Evolutionary conservation across 2,329 filamentous ascomycete genomes (phyloP).

Genomic region (Coniochaeta hoffmannii): DNA sequence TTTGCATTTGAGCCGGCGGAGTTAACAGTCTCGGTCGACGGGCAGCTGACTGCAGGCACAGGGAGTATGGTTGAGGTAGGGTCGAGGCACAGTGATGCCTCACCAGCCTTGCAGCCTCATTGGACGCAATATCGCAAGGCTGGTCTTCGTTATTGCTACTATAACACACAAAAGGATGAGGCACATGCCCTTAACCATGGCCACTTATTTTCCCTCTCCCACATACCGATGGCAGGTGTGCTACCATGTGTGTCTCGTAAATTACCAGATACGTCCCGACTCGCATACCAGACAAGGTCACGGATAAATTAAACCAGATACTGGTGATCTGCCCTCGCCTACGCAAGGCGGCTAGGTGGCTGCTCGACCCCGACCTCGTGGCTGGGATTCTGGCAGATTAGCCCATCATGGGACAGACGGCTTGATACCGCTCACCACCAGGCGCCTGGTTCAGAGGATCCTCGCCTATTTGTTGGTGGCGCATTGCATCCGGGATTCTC

Average conservation of each 20-base stretch:
- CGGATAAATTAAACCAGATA: constrained; percentile 14
- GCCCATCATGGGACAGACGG: constrained; percentile 10
- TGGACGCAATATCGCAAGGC: background rate
- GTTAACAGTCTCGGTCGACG: background rate
- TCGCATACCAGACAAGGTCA: constrained; percentile 1
- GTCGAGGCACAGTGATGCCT: background rate
- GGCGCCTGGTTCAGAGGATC: constrained; percentile 8
- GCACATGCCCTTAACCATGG: background rate
- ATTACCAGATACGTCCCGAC: background rate
- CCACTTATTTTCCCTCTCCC: background rate
- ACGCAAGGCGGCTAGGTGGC: constrained; percentile 2
- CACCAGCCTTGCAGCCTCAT: background rate
- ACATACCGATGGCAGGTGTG: background rate
- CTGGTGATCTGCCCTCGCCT: too few relatives aligned
- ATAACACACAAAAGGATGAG: background rate
- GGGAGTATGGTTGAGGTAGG: background rate
- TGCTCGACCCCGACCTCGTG: constrained; percentile 8
- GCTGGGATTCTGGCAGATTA: constrained; percentile 10
- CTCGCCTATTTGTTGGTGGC: background rate
- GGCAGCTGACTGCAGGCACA: background rate
- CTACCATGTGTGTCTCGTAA: background rate
- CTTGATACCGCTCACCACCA: constrained; percentile 7
- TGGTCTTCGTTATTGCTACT: background rate
- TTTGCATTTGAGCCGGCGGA: background rate
- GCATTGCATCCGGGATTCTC: background rate